Evolutionary conservation across 129 eudicot genomes (phyloP).

Genomic region (Scalesia atractyloides): DNA sequence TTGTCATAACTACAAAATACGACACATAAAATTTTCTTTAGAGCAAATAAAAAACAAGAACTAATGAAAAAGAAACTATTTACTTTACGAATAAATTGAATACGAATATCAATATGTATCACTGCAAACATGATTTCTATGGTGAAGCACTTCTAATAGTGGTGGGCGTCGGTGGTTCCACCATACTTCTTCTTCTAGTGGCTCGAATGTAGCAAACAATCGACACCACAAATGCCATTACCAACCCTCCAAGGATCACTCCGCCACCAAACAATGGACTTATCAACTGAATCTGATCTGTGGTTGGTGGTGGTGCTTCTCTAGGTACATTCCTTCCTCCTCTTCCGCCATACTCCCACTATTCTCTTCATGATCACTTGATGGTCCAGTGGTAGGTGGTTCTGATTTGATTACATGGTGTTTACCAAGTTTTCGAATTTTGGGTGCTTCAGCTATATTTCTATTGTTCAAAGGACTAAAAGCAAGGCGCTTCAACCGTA

Average conservation of each 20-base stretch:
- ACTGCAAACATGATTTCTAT: slow-evolving; percentile 1
- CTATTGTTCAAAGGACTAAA: slow-evolving; percentile 7
- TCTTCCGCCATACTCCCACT: not conserved
- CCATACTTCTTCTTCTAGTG: slow-evolving; percentile 42
- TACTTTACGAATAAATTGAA: not conserved
- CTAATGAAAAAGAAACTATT: not conserved
- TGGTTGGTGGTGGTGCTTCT: slow-evolving; percentile 40
- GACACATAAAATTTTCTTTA: too few species aligned
- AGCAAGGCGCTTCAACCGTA: slow-evolving; percentile 7
- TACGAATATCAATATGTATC: not conserved
- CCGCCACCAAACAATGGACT: slow-evolving; percentile 61
- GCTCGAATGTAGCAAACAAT: slow-evolving; percentile 60
- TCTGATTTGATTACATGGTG: slow-evolving; percentile 26
- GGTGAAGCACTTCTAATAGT: slow-evolving; percentile 12
- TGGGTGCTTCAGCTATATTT: slow-evolving; percentile 34
- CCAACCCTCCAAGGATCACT: slow-evolving; percentile 56
- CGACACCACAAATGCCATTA: slow-evolving; percentile 47
- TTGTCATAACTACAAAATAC: too few species aligned
- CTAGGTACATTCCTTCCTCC: slow-evolving; percentile 11
- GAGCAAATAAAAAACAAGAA: too few species aligned
- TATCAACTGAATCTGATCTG: slow-evolving; percentile 28
- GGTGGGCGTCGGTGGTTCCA: slow-evolving; percentile 45
- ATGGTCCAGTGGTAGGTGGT: slow-evolving; percentile 14
- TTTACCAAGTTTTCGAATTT: slow-evolving; percentile 42
- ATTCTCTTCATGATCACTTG: slow-evolving; percentile 25